Conservation (phyloP, 2,329 filamentous ascomycete genomes). For the Pleoardoris graminearum region DNA sequence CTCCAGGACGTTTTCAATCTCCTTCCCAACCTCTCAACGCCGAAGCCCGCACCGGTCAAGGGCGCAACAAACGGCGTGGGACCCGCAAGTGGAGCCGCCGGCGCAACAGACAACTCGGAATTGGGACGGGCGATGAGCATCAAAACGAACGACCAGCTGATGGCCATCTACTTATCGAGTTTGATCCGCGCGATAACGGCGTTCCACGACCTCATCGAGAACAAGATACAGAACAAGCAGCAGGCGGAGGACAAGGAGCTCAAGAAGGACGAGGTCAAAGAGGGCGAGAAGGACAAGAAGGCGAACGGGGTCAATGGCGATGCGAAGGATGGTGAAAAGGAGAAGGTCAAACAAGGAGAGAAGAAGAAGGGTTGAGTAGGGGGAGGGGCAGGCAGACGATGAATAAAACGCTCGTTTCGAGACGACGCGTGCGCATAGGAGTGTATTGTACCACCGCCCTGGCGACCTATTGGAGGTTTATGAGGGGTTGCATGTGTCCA, state of each 20-base stretch:
- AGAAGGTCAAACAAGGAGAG: slow-evolving; percentile 60
- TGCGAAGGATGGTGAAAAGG: slow-evolving; percentile 56
- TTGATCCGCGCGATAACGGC: slow-evolving; percentile 97
- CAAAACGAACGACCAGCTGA: slow-evolving; percentile 99
- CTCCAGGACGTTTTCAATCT: slow-evolving; percentile 99
- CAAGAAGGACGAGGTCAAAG: slow-evolving; percentile 61
- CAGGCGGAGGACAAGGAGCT: slow-evolving; percentile 93
- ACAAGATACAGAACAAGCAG: slow-evolving; percentile 99
- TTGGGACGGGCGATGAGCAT: slow-evolving; percentile 95
- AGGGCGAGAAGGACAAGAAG: slow-evolving; percentile 68
- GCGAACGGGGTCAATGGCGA: slow-evolving; percentile 57
- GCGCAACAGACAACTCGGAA: slow-evolving; percentile 70
- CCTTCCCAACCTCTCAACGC: slow-evolving; percentile 90
- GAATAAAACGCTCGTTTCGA: slow-evolving; percentile 49
- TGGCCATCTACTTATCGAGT: slow-evolving; percentile 96
- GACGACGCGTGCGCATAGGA: slow-evolving; percentile 21
- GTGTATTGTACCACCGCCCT: slow-evolving; percentile 31
- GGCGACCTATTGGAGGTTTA: slow-evolving; percentile 1
- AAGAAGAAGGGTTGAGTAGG: slow-evolving; percentile 60
- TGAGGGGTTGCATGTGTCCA: slow-evolving; percentile 3
- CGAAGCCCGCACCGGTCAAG: slow-evolving; percentile 61
- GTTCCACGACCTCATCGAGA: slow-evolving; percentile 98
- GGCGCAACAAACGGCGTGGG: slow-evolving; percentile 54
- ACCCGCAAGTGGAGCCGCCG: slow-evolving; percentile 50
- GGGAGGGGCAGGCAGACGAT: neutral